Evolutionary conservation across 345 rosid species (phyloP).

Genomic region (Moringa oleifera): DNA sequence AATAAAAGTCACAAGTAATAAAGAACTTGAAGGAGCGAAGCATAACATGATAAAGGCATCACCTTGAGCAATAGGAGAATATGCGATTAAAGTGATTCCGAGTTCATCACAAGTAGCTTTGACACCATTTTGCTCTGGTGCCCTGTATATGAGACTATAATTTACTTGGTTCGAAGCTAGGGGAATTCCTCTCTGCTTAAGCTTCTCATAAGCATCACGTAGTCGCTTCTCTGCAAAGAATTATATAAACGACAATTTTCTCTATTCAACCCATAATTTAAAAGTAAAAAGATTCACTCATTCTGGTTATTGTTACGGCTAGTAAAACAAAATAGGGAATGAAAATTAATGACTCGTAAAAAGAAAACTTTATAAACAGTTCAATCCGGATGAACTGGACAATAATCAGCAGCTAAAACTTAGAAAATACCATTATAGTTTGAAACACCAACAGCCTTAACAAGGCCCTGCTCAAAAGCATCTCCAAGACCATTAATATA

Average conservation of each 20-base stretch:
- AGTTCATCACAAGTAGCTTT: conserved; percentile 92
- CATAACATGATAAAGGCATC: conserved; percentile 6
- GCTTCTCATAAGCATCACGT: conserved; percentile 69
- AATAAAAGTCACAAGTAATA: background rate
- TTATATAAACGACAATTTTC: background rate
- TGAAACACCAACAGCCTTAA: conserved; percentile 97
- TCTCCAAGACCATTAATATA: conserved; percentile 97
- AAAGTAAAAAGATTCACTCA: background rate
- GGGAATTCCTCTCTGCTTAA: conserved; percentile 87
- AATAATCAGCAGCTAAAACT: conserved; percentile 3
- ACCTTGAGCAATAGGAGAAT: conserved; percentile 97
- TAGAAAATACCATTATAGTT: conserved; percentile 66
- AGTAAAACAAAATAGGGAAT: background rate
- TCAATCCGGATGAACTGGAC: background rate
- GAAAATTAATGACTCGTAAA: background rate
- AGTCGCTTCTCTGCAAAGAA: conserved; percentile 60
- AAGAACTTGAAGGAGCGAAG: conserved; percentile 5
- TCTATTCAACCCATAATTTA: background rate
- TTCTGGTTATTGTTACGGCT: background rate
- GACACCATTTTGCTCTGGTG: conserved; percentile 82
- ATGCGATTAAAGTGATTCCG: conserved; percentile 89
- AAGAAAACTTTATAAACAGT: background rate
- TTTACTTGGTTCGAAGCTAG: conserved; percentile 96
- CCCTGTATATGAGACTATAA: conserved; percentile 87
- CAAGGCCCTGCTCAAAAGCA: conserved; percentile 95